Conservation (phyloP, 2,329 filamentous ascomycete species). For the Hypoxylon sp. region DNA sequence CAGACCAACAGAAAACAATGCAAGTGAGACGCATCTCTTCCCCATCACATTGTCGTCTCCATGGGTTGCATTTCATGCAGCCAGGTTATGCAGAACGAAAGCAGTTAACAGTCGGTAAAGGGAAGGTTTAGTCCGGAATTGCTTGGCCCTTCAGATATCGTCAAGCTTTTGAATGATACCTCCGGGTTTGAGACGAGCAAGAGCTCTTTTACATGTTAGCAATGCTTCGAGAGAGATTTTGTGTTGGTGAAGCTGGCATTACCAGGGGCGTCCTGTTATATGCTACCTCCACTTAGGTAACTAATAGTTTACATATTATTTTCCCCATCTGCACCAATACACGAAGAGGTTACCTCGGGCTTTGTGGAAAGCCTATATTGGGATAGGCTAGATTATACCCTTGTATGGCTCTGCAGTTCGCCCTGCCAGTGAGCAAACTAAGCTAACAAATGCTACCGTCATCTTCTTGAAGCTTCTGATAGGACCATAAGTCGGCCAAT, state of each 20-base stretch:
- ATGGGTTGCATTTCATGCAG: conserved; percentile 9
- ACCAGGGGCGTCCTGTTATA: not conserved
- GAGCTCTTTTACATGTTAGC: conserved; percentile 9
- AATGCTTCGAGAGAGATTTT: conserved; percentile 1
- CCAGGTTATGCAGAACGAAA: conserved; percentile 13
- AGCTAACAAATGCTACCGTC: conserved; percentile 8
- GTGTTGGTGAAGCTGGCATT: conserved; percentile 4
- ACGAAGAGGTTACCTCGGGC: not conserved
- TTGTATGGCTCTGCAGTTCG: conserved; percentile 13
- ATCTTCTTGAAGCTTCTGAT: conserved; percentile 15
- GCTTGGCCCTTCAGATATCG: conserved; percentile 4
- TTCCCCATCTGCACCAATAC: not conserved
- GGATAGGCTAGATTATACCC: conserved; percentile 13
- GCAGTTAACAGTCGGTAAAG: conserved; percentile 5
- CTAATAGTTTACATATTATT: conserved; percentile 5
- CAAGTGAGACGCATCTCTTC: conserved; percentile 21
- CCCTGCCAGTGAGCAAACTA: conserved; percentile 26
- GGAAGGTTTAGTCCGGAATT: conserved; percentile 1
- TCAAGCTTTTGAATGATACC: not conserved
- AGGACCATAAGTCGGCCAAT: conserved; percentile 1
- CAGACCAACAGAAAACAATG: conserved; percentile 2
- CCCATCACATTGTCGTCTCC: not conserved
- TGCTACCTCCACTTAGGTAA: not conserved
- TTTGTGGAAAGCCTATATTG: conserved; percentile 17
- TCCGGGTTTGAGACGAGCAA: not conserved